Evolutionary conservation across 257 asterid species (phyloP), one percentile per base, ranked within the genome.

Genomic region (Solanum lycopersicoides): DNA sequence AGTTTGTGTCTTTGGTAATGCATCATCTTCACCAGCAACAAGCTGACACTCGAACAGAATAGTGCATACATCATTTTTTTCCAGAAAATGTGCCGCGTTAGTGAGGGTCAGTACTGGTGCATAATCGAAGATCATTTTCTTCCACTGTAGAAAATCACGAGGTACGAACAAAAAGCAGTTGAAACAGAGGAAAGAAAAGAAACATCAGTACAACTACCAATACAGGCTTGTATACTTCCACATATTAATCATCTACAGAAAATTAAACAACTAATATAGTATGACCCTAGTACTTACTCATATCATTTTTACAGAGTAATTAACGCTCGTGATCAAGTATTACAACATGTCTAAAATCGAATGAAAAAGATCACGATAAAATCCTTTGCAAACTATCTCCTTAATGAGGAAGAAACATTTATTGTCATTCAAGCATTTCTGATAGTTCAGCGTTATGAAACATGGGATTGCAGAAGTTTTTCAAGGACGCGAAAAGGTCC

Each of bases 91-190:
- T 91, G 96, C 98, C 0, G 98, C 98, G 32, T 96, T 95, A 65
- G 93, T 86, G 32, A 97, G 95, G 89, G 96, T 90, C 82, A 28
- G 30, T 28, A 93, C 66, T 23, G 99, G 99, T 2, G 92, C 95
- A 71, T 96, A 97, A 91, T 96, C 97, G 30, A 96, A 93, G 23
- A 96, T 98, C 82, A 97, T 77, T 90, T 89, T 93, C 94, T 97
- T 96, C 69, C 99, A 97, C 99, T 97, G 96, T 90, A 84, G 50
- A 91, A 45, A 3, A 72, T 47, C 74, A 88, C 3, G 66, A 7
- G 66, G 86, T 63, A 56, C 0, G 4, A 56, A 18, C 65, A 56
- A 18, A 56, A 56, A 7, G 59, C 12, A 0, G 65, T 56, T 0
- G 65, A 56, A 0, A 56, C 65, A 56, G 65, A 18, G 65, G 65